Evolutionary conservation across 2,329 filamentous ascomycete genomes (phyloP), one percentile per base, ranked within the genome.

Genomic region (Cladobotryum mycophilum): DNA sequence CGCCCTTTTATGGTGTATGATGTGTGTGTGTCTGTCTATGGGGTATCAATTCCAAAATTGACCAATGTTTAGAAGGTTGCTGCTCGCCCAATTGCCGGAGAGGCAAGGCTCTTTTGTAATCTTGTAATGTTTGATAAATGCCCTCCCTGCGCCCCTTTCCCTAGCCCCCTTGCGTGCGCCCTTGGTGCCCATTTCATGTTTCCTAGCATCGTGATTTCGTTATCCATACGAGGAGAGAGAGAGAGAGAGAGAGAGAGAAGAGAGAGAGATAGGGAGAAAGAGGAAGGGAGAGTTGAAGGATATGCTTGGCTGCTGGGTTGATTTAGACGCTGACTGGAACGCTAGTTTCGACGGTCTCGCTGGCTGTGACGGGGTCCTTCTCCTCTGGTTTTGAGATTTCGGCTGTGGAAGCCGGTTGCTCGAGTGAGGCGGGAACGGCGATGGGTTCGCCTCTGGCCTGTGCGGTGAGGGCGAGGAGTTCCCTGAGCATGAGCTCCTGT

Each of bases 401-500:
- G 15, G 38, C 38, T 17, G 38, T 8, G 17, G 13, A 5, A 13
- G 38, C 38, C 9, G 53, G 20, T 13, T 56, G 45, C 43, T 51
- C 17, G 15, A 55, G 45, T n/a, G 58, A 53, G 41, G 60, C 64
- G 15, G 67, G 60, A 5, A 67, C 53, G 20, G 64, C 56, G 22
- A 70, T 56, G 33, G 66, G 64, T 12, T 61, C 60, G 14, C 77
- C 75, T 42, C 73, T 73, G 18, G 69, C 75, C 62, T 76, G 74
- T 44, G 72, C 73, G 9, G 81, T 79, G 18, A 85, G 68, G 33
- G 64, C 61, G 15, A 81, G 56, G 40, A 85, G 70, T 62, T 85
- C 85, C 57, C 78, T 76, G 55, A 91, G 76, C 89, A 96, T 95
- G 47, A 82, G 68, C 17, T 89, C 85, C 51, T 84, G 79, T 2